Base-by-base conservation (phyloP, 2,329 filamentous ascomycete species). In the Drechmeria coniospora region DNA sequence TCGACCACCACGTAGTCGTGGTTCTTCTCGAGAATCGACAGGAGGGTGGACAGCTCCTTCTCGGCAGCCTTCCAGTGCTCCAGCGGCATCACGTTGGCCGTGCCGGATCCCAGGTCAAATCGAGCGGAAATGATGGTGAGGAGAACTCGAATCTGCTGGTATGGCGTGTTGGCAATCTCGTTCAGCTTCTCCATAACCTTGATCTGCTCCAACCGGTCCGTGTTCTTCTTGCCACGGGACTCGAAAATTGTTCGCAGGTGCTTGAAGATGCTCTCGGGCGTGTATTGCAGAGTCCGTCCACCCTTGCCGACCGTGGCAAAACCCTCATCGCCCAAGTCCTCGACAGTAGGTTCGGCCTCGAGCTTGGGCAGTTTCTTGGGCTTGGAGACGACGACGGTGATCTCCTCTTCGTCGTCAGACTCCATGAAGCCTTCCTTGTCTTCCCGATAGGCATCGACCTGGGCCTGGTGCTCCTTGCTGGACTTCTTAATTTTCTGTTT, bases 401-500 rank as follows among this genome's bases (percentile, higher is more conserved):
- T 59, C 43, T 77, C 76, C 44, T 79, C 77, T 38, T 86, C 79
- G 28, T 82, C 76, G 14, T 84, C 75, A 24, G 80, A 81, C 52
- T 79, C 74, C 80, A 94, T 84, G 59, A 78, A 95, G 12, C 61
- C 74, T 38, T 87, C 83, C 55, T 87, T 83, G 54, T 92, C 74
- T 37, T 72, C 76, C 41, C 80, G 70, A 63, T 87, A 98, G 38
- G 76, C 70, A 43, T 93, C 83, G 45, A 98, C 78, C 49, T 93
- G 81, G 36, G 69, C 64, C 48, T 82, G 73, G 59, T 87, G 87
- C 39, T 95, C 87, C 61, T 92, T 92, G 68, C 87, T 92, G 61
- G 87, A 87, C 72, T 94, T 95, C 73, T 87, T 86, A 64, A 98
- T 83, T 61, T 86, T 86, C 57, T 98, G 90, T 63, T 94, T 92